These are phyloP conservation scores for Malus hybrid DNA, from an alignment of 331 rosid species.

Conservation along the genomic window DNA sequence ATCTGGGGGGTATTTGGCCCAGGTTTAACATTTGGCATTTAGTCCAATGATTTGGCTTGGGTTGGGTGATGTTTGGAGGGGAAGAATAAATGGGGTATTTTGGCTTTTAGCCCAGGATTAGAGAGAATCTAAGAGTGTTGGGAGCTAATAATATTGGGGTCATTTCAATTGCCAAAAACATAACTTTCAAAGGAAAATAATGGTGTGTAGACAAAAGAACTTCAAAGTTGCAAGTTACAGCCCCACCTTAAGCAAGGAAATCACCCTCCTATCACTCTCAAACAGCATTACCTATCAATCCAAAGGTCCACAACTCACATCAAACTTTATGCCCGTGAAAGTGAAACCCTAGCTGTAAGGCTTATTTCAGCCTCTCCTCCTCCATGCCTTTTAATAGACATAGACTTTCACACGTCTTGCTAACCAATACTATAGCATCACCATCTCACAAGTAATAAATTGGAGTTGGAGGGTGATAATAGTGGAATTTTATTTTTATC, in stretches of 20 bases:
- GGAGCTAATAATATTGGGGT: not conserved
- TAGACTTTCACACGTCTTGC: not conserved
- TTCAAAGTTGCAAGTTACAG: constrained; percentile 11
- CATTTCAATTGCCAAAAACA: constrained; percentile 15
- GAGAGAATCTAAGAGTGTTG: too few relatives aligned
- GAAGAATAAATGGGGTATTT: too few relatives aligned
- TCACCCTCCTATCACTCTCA: not conserved
- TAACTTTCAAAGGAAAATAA: not conserved
- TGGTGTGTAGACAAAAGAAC: constrained; percentile 5
- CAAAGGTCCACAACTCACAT: constrained; percentile 7
- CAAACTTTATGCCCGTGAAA: constrained; percentile 4
- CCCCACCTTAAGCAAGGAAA: not conserved
- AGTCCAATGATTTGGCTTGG: too few relatives aligned
- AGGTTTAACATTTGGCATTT: too few relatives aligned
- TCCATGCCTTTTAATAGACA: not conserved
- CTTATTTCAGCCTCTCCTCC: not conserved
- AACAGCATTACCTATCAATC: not conserved
- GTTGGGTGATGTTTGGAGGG: too few relatives aligned
- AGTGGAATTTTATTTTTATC: too few relatives aligned
- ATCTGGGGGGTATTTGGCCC: too few relatives aligned
- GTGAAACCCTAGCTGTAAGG: not conserved
- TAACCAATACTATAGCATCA: not conserved
- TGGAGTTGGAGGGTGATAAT: not conserved
- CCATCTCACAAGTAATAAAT: not conserved
- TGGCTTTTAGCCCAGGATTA: too few relatives aligned